Evolutionary conservation across 2,329 filamentous ascomycete species (phyloP).

Genomic region (Fusarium nurragi): DNA sequence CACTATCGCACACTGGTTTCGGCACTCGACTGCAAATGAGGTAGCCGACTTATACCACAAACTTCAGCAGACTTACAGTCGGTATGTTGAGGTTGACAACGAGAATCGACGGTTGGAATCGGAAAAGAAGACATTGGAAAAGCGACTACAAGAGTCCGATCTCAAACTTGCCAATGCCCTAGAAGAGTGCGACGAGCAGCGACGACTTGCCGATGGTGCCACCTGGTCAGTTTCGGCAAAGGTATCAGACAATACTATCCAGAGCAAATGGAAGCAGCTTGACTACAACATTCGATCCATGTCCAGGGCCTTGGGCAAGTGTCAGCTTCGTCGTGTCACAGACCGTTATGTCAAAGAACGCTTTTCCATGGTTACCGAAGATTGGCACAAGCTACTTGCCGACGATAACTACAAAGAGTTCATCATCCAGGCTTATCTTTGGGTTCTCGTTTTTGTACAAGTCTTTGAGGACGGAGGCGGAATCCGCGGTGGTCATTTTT

Average conservation of each 20-base stretch:
- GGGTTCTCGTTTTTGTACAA: not conserved
- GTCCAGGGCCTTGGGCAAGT: not conserved
- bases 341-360: fast-evolving
- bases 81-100: too few species aligned
- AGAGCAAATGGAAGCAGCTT: slow-evolving; percentile 4
- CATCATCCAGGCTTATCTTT: not conserved
- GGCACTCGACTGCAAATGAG: not conserved
- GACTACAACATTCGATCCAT: slow-evolving; percentile 4
- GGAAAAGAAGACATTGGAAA: not conserved
- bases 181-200: not conserved
- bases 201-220: not conserved
- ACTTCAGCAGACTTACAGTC: not conserved
- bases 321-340: fast-evolving
- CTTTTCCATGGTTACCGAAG: not conserved
- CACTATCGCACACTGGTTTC: not conserved
- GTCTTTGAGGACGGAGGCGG: not conserved
- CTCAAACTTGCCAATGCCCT: not conserved
- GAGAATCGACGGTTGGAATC: not conserved
- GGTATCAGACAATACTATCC: not conserved
- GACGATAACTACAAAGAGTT: not conserved
- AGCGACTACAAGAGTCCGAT: not conserved
- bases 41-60: not conserved
- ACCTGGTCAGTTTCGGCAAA: not conserved
- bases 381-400: not conserved
- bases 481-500: not conserved